phyloP scores from a whole-genome alignment of 257 asterid species.

The Sherardia arvensis region DNA sequence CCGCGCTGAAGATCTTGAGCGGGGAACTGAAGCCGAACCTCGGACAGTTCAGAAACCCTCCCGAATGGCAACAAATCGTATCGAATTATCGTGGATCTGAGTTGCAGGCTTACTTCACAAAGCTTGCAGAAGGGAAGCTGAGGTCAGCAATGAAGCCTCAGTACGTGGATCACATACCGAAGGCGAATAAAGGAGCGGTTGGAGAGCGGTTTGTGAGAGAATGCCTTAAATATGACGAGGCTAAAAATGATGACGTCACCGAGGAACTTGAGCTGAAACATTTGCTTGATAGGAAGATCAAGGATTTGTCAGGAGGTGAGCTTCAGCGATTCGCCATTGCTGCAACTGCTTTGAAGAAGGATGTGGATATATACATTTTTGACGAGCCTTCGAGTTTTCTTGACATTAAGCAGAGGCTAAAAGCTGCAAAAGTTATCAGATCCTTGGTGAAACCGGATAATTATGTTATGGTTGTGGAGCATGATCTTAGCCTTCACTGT shows the following conservation, averaged over 20 bases:
- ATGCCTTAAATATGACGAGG: conserved; percentile 77
- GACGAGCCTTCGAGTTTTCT: conserved; percentile 99
- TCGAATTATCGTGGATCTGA: conserved; percentile 94
- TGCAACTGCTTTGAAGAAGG: conserved; percentile 77
- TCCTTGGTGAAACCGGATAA: conserved; percentile 84
- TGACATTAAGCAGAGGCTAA: conserved; percentile 95
- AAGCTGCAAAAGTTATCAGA: conserved; percentile 93
- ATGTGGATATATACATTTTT: conserved; percentile 96
- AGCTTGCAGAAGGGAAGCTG: conserved; percentile 86
- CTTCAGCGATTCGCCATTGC: conserved; percentile 99
- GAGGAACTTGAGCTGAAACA: conserved; percentile 79
- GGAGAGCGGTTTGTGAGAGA: conserved; percentile 52
- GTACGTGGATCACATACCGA: conserved; percentile 95
- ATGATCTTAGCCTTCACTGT: conserved; percentile 87
- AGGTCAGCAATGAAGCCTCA: conserved; percentile 98
- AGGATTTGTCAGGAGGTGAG: conserved; percentile 97
- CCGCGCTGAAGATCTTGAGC: conserved; percentile 87
- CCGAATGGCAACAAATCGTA: conserved; percentile 96
- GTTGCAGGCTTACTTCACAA: conserved; percentile 87
- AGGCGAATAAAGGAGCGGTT: conserved; percentile 66
- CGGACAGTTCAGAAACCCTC: conserved; percentile 97
- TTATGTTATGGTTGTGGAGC: conserved; percentile 95
- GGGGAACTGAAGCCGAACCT: conserved; percentile 93
- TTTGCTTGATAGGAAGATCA: conserved; percentile 89
- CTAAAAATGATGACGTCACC: conserved; percentile 57